Conservation (phyloP, 2,329 filamentous ascomycete genomes). For the Amphichorda felina region DNA sequence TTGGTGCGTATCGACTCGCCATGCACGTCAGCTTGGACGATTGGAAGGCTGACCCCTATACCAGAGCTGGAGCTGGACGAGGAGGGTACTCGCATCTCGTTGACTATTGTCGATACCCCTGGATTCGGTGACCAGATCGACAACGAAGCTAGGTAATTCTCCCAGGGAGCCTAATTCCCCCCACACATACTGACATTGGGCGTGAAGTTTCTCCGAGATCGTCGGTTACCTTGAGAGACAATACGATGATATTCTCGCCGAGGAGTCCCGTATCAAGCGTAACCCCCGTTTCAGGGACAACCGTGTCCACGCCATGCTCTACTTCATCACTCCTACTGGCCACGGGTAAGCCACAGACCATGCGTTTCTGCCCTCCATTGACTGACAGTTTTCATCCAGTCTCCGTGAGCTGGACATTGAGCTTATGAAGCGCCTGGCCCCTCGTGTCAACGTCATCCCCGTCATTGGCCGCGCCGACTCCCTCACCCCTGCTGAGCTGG, state of each 20-base stretch:
- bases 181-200: background rate
- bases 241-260: constrained; percentile 97
- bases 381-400: constrained; percentile 29
- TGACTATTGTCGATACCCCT: constrained; percentile 97
- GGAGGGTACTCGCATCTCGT: constrained; percentile 93
- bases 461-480: constrained; percentile 98
- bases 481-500: constrained; percentile 88
- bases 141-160: constrained; percentile 77
- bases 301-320: constrained; percentile 93
- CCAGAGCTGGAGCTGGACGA: constrained; percentile 90
- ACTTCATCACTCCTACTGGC: constrained; percentile 98
- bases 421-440: constrained; percentile 97
- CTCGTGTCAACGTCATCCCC: constrained; percentile 96
- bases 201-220: constrained; percentile 80
- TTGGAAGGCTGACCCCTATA: background rate
- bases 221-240: constrained; percentile 97
- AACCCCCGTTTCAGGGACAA: constrained; percentile 99
- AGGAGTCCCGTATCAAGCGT: constrained; percentile 99
- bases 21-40: background rate
- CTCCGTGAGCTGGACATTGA: constrained; percentile 98
- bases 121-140: constrained; percentile 98
- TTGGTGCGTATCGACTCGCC: constrained; percentile 46
- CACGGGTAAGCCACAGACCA: constrained; percentile 54
- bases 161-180: background rate
- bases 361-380: background rate